These are phyloP conservation scores for Fusarium annulatum DNA, from an alignment of 2,329 filamentous ascomycete species.

Conservation along the genomic window DNA sequence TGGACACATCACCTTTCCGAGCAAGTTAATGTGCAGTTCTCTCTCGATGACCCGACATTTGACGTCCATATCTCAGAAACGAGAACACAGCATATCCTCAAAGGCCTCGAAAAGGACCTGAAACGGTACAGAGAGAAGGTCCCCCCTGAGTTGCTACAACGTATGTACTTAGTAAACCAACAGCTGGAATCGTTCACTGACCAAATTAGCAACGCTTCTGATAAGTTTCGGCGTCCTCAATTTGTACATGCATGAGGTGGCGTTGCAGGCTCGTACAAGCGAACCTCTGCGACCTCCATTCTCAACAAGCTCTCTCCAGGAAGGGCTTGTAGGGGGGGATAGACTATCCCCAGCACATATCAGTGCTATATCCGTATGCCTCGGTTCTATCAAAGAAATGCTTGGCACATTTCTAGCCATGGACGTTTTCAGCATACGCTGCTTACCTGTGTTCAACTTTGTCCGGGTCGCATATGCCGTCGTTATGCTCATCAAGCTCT, in stretches of 20 bases:
- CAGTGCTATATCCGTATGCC: constrained; percentile 73
- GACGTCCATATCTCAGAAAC: constrained; percentile 68
- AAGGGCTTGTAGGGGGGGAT: constrained; percentile 56
- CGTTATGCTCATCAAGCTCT: constrained; percentile 79
- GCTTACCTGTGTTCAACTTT: constrained; percentile 76
- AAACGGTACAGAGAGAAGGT: constrained; percentile 68
- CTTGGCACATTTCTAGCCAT: constrained; percentile 74
- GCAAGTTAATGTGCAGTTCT: constrained; percentile 74
- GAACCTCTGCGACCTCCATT: constrained; percentile 65
- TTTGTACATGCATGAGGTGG: constrained; percentile 81
- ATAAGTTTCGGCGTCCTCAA: constrained; percentile 74
- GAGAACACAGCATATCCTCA: constrained; percentile 72
- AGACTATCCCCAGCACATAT: constrained; percentile 65
- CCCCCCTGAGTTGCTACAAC: constrained; percentile 62
- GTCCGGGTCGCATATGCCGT: constrained; percentile 78
- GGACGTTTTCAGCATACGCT: constrained; percentile 68
- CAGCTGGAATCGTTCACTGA: constrained; percentile 18
- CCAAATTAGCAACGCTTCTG: constrained; percentile 64
- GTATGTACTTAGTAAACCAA: constrained; percentile 57
- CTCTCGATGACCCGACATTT: constrained; percentile 71
- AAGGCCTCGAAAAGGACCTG: constrained; percentile 72
- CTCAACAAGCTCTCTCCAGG: constrained; percentile 58
- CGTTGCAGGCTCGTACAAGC: constrained; percentile 71
- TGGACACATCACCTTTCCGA: constrained; percentile 73
- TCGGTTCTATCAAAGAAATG: constrained; percentile 73